Conservation (phyloP, 805 yeast species). For the Pichia sporocuriosa region DNA sequence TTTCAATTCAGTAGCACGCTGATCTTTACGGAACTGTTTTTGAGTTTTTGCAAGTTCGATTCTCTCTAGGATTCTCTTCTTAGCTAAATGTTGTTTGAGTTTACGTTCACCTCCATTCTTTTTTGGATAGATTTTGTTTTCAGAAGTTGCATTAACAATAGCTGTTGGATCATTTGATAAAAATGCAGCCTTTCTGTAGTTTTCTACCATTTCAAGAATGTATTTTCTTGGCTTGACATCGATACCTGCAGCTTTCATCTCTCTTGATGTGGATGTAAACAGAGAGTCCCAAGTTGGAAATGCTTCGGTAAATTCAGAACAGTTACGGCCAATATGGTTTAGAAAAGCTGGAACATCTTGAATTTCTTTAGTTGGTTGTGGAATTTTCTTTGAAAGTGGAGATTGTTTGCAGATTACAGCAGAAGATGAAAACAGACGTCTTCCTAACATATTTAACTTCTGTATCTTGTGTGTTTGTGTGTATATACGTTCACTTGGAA, state of each 20-base stretch:
- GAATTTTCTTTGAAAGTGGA: conserved; percentile 24
- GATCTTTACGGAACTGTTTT: conserved; percentile 21
- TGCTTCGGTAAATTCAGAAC: conserved; percentile 56
- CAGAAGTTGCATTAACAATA: conserved; percentile 31
- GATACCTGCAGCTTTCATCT: conserved; percentile 70
- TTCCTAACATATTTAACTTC: not conserved
- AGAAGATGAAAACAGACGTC: conserved; percentile 11
- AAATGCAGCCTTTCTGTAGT: conserved; percentile 44
- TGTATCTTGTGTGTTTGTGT: too few relatives aligned
- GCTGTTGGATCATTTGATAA: conserved; percentile 19
- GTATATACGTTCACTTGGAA: too few relatives aligned
- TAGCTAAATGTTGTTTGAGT: conserved; percentile 58
- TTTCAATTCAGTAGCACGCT: conserved; percentile 13
- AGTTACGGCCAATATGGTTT: conserved; percentile 69
- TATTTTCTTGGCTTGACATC: conserved; percentile 67
- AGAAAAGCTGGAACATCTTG: conserved; percentile 74
- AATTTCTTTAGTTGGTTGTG: conserved; percentile 44
- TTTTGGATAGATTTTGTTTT: conserved; percentile 52
- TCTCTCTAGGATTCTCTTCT: conserved; percentile 48
- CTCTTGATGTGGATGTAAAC: conserved; percentile 45
- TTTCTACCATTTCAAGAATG: conserved; percentile 66
- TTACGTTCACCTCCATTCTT: conserved; percentile 89
- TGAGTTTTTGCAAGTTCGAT: conserved; percentile 31
- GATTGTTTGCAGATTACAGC: not conserved
- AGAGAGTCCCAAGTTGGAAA: conserved; percentile 73